phyloP scores from a whole-genome alignment of 176 grass and related monocot genomes.

The Leersia perrieri region DNA sequence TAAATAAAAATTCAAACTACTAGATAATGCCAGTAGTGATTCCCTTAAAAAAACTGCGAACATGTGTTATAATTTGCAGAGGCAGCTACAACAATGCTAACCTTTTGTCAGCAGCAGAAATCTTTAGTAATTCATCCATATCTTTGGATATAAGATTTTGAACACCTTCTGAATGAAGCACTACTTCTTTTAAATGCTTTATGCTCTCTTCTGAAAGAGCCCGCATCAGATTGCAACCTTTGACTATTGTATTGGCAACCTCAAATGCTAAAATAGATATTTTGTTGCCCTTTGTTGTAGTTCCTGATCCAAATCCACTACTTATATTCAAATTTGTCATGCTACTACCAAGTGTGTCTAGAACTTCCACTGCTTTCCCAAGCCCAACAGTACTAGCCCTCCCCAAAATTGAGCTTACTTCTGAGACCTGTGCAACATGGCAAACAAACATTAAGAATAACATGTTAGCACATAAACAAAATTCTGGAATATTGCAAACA shows the following conservation, averaged over 20 bases:
- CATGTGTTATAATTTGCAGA: constrained; percentile 24
- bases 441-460: constrained; percentile 22
- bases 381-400: constrained; percentile 72
- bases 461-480: not conserved
- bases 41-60: too few relatives aligned
- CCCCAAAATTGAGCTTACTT: constrained; percentile 82
- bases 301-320: constrained; percentile 75
- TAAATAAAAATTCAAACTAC: too few relatives aligned
- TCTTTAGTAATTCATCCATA: constrained; percentile 90
- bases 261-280: constrained; percentile 97
- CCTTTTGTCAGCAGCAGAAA: constrained; percentile 90
- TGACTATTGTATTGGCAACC: constrained; percentile 94
- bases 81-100: constrained; percentile 26
- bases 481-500: constrained; percentile 7
- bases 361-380: constrained; percentile 87
- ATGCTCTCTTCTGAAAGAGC: constrained; percentile 90
- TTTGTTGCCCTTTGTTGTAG: constrained; percentile 72
- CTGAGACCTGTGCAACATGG: constrained; percentile 64
- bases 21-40: too few relatives aligned
- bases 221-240: constrained; percentile 87
- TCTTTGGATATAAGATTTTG: constrained; percentile 89
- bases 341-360: constrained; percentile 97
- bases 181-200: constrained; percentile 89
- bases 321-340: constrained; percentile 82
- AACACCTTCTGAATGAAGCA: constrained; percentile 91